A percentile compares a stretch with the other conserved stretches of the same genome.
phyloP scores from a whole-genome alignment of 345 rosid species.

The Corymbia maculata region DNA sequence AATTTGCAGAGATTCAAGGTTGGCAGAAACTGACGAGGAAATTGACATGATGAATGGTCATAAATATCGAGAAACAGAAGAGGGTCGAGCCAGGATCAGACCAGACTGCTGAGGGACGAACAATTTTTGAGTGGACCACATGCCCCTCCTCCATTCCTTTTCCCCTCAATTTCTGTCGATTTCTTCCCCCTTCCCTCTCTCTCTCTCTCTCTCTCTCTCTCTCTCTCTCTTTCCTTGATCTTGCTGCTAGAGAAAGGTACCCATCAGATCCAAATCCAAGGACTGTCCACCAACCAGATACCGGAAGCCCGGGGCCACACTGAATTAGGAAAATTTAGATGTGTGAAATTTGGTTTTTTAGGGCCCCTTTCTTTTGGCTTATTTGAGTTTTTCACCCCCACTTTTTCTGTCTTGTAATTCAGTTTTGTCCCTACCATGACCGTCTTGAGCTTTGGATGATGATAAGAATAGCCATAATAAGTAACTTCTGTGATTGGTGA shows the following conservation, averaged over 20 bases:
- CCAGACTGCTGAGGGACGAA: background rate
- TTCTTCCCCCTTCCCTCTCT: background rate
- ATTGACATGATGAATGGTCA: background rate
- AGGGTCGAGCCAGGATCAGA: background rate
- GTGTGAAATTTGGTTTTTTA: background rate
- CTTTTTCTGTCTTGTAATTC: background rate
- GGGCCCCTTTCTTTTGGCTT: background rate
- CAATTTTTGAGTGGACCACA: background rate
- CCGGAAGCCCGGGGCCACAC: background rate
- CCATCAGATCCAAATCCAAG: conserved; percentile 17
- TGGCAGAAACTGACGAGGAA: conserved; percentile 2
- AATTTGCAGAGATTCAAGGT: conserved; percentile 4
- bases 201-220: background rate
- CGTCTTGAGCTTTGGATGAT: background rate
- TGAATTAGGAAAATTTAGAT: conserved; percentile 1
- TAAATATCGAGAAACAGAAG: background rate
- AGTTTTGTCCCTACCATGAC: background rate
- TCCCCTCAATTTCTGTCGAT: background rate
- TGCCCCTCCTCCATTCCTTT: background rate
- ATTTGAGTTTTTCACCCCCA: background rate
- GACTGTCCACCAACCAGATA: conserved; percentile 15
- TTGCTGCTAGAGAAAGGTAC: conserved; percentile 9
- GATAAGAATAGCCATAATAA: background rate
- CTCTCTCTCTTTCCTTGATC: background rate
- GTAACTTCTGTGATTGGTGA: background rate